These are phyloP conservation scores for Trichosporon sp. DNA, from an alignment of 1,284 basidiomycete species.

Conservation along the genomic window DNA sequence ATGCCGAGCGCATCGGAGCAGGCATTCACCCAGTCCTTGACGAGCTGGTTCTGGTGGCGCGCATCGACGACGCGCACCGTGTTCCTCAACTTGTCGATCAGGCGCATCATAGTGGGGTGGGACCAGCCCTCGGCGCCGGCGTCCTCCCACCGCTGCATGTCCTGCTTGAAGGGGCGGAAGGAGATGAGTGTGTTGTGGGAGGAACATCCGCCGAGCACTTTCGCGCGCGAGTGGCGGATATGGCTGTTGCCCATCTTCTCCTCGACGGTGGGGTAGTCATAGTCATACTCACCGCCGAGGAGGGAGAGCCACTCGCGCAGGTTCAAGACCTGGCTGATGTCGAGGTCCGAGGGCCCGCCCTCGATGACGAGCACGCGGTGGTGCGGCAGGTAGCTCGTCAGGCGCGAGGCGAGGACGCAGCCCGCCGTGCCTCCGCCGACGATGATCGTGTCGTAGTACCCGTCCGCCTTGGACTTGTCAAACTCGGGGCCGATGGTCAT, in stretches of 20 bases:
- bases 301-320: slow-evolving; percentile 32
- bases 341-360: slow-evolving; percentile 29
- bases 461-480: slow-evolving; percentile 16
- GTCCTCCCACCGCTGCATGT: slow-evolving; percentile 30
- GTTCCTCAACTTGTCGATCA: slow-evolving; percentile 34
- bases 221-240: slow-evolving; percentile 34
- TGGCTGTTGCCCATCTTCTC: slow-evolving; percentile 32
- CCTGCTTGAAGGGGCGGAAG: slow-evolving; percentile 31
- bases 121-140: slow-evolving; percentile 28
- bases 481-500: slow-evolving; percentile 25
- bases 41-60: slow-evolving; percentile 31
- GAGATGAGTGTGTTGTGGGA: slow-evolving; percentile 36
- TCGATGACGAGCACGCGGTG: slow-evolving; percentile 34
- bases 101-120: slow-evolving; percentile 30
- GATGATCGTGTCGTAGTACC: slow-evolving; percentile 66
- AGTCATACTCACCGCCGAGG: slow-evolving; percentile 33
- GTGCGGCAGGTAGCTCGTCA: slow-evolving; percentile 53
- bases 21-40: slow-evolving; percentile 28
- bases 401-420: slow-evolving; percentile 65
- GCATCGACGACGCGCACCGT: slow-evolving; percentile 30
- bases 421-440: slow-evolving; percentile 69
- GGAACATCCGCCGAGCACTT: slow-evolving; percentile 32
- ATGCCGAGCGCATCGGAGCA: slow-evolving; percentile 29
- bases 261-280: slow-evolving; percentile 33
- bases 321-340: slow-evolving; percentile 30